These are phyloP conservation scores for Multifurca ochricompacta DNA, from an alignment of 768 basidiomycete genomes.

Conservation along the genomic window DNA sequence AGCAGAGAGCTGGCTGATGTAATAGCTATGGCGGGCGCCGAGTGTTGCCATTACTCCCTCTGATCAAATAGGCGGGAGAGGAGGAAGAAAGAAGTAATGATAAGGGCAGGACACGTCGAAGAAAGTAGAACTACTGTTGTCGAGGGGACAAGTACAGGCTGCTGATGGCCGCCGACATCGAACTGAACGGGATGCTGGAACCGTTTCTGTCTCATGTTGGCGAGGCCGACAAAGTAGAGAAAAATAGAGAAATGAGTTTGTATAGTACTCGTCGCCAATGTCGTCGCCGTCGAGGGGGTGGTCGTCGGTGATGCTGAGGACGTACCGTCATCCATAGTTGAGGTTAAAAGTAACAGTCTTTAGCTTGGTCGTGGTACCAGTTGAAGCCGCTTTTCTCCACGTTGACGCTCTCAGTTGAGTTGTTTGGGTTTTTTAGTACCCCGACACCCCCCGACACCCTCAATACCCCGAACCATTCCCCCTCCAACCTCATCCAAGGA, in stretches of 20 bases:
- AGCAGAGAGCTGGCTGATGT: conserved; percentile 17
- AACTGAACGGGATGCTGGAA: conserved; percentile 17
- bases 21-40: conserved; percentile 20
- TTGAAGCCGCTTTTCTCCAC: conserved; percentile 9
- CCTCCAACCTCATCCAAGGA: too few relatives aligned
- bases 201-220: conserved; percentile 19
- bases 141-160: conserved; percentile 21
- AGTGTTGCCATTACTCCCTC: conserved; percentile 17
- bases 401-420: too few relatives aligned
- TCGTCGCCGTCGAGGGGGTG: conserved; percentile 40
- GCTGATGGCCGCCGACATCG: conserved; percentile 23
- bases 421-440: too few relatives aligned
- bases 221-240: conserved; percentile 19
- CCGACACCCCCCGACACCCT: too few relatives aligned
- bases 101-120: conserved; percentile 4
- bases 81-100: conserved; percentile 12
- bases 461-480: too few relatives aligned
- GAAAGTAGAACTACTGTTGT: conserved; percentile 17
- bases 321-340: conserved; percentile 69
- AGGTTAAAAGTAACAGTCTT: conserved; percentile 19
- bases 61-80: conserved; percentile 23
- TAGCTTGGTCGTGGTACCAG: conserved; percentile 20
- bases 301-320: conserved; percentile 70
- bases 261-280: conserved; percentile 34
- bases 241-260: conserved; percentile 20